Percentiles rank a stretch among this genome's conserved stretches.
Evolutionary conservation across 106 monocot species (phyloP).

Genomic region (Acorus gramineus): DNA sequence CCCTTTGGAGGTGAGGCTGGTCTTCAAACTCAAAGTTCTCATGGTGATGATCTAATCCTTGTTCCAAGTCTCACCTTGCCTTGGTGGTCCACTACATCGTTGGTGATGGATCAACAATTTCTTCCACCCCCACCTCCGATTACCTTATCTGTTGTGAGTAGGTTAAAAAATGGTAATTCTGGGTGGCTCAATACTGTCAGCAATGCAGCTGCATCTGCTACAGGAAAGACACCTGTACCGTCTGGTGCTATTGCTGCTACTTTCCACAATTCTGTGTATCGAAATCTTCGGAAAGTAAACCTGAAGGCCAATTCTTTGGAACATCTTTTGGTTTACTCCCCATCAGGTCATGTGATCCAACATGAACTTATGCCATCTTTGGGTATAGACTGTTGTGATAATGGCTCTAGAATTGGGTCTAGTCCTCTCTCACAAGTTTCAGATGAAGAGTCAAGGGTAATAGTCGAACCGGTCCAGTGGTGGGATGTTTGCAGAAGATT

Average conservation of each 20-base stretch:
- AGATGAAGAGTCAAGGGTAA: conserved; percentile 79
- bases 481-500: conserved; percentile 94
- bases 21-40: conserved; percentile 50
- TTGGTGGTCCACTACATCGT: conserved; percentile 77
- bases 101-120: conserved; percentile 42
- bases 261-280: conserved; percentile 59
- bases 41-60: conserved; percentile 41
- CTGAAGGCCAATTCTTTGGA: conserved; percentile 55
- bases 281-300: conserved; percentile 3
- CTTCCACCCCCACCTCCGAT: conserved; percentile 52
- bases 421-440: conserved; percentile 37
- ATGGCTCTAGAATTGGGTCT: conserved; percentile 32
- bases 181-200: conserved; percentile 92
- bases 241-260: conserved; percentile 83
- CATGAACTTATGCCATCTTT: conserved; percentile 65
- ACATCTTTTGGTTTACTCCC: conserved; percentile 80
- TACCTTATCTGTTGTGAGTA: conserved; percentile 71
- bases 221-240: conserved; percentile 58
- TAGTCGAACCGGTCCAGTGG: conserved; percentile 88
- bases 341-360: conserved; percentile 90
- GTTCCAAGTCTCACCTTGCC: conserved; percentile 56
- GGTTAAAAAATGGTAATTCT: conserved; percentile 71
- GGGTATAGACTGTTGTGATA: conserved; percentile 43
- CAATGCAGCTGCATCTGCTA: conserved; percentile 76
- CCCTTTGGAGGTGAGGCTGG: conserved; percentile 88